Evolutionary conservation across 768 basidiomycete species (phyloP).

Genomic region (Pulveroboletus sp.): DNA sequence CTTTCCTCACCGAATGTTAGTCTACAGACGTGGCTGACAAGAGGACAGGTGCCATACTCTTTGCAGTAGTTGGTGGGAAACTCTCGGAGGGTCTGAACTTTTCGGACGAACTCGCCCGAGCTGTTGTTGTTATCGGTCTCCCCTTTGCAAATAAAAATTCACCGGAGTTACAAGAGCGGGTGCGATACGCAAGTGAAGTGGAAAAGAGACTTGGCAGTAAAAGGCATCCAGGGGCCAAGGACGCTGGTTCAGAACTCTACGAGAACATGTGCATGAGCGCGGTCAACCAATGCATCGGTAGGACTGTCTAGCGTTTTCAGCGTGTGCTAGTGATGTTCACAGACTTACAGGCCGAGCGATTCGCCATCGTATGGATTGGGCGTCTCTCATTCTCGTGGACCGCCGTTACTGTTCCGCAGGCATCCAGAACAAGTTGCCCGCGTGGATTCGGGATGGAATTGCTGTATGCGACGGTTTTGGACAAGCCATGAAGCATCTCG

Average conservation of each 20-base stretch:
- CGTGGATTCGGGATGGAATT: conserved; percentile 75
- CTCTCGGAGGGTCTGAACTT: conserved; percentile 90
- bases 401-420: conserved; percentile 65
- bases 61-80: conserved; percentile 96
- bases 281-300: conserved; percentile 96
- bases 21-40: conserved; percentile 21
- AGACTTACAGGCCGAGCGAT: conserved; percentile 74
- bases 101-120: conserved; percentile 76
- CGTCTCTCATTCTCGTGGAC: conserved; percentile 84
- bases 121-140: conserved; percentile 82
- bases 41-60: conserved; percentile 68
- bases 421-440: conserved; percentile 78
- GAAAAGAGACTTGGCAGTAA: conserved; percentile 41
- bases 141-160: conserved; percentile 94
- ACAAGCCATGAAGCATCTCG: conserved; percentile 62
- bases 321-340: not conserved
- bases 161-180: conserved; percentile 83
- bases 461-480: conserved; percentile 63
- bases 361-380: conserved; percentile 88
- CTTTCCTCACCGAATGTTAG: conserved; percentile 14
- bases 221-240: conserved; percentile 40
- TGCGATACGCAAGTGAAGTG: conserved; percentile 76
- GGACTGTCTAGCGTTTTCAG: conserved; percentile 16
- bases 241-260: conserved; percentile 79
- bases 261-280: conserved; percentile 91